Evolutionary conservation across 179 eudicot species (phyloP).

Genomic region (Heliamphora pulchella): DNA sequence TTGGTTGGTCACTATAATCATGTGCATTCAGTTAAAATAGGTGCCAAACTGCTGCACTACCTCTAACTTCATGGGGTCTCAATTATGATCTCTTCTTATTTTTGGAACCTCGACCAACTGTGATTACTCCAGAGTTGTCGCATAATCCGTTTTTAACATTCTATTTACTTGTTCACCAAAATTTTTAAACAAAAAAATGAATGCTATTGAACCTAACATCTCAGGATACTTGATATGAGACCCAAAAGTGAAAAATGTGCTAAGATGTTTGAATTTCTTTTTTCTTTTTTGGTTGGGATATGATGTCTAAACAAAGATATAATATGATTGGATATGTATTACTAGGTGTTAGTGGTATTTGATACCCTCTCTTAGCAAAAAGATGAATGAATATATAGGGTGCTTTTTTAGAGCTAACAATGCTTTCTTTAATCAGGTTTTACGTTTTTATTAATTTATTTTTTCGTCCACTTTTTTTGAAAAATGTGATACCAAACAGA

Average conservation of each 20-base stretch:
- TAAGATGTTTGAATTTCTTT: too few species aligned
- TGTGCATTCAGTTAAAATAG: conserved; percentile 26
- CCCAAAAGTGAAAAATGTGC: neutral
- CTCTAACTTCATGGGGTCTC: conserved; percentile 13
- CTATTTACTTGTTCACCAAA: neutral
- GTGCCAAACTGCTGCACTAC: conserved; percentile 11
- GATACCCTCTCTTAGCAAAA: too few species aligned
- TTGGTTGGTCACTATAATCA: conserved; percentile 26
- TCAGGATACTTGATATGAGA: neutral
- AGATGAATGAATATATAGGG: too few species aligned
- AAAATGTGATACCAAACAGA: too few species aligned
- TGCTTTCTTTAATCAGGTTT: too few species aligned
- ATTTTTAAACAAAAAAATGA: neutral
- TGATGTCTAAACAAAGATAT: too few species aligned
- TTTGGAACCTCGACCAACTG: neutral
- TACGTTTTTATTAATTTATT: too few species aligned
- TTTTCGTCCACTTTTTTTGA: too few species aligned
- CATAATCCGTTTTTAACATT: neutral
- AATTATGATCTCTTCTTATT: neutral
- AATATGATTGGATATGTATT: too few species aligned
- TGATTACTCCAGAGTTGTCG: neutral
- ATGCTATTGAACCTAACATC: neutral
- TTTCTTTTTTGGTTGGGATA: too few species aligned
- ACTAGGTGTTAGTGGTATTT: too few species aligned
- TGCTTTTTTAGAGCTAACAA: too few species aligned